Evolutionary conservation across 345 rosid genomes (phyloP), one percentile per base, ranked within the genome.

Genomic region (Viola odorata): DNA sequence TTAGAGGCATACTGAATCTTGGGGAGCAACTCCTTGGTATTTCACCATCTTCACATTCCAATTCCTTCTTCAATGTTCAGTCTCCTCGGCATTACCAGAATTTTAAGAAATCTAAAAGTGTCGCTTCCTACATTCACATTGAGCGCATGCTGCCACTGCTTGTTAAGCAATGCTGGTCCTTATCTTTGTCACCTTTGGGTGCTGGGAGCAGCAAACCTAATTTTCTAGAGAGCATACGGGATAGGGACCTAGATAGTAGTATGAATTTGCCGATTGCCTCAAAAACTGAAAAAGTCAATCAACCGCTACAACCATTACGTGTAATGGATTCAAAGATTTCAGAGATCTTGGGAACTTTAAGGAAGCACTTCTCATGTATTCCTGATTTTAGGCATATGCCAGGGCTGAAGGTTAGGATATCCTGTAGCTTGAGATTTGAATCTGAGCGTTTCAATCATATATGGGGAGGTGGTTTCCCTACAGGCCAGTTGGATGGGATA

Each of bases 131-230:
- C 69, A 66, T 87, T 67, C 90, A 82, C 68, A 80, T 89, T 51
- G 87, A 87, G 60, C 85, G 96, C 41, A 63, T 69, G 71, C 73
- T 64, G 6, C 78, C 90, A 17, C 73, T 81, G 41, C 88, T 89
- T 41, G 95, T 94, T 54, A 89, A 84, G 71, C 97, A 92, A 77
- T 79, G 83, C 38, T 92, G 98, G 98, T 85, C 88, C 7, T 77
- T 92, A 80, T 77, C 87, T 53, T 74, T 89, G 57, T 81, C 95
- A 63, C 67, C 80, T 55, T 55, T 70, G 68, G 81, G 75, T 64
- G 71, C 73, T 69, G 85, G 81, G 49, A 62, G 64, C 65, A 61
- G 65, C 53, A 82, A 78, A 63, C 75, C 78, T 42, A 81, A 68
- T 37, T 78, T 76, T 75, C 23, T 41, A 12, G 69, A 72, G 41